Conservation (phyloP, 208 protist species). For the Crithidia expoeki region DNA sequence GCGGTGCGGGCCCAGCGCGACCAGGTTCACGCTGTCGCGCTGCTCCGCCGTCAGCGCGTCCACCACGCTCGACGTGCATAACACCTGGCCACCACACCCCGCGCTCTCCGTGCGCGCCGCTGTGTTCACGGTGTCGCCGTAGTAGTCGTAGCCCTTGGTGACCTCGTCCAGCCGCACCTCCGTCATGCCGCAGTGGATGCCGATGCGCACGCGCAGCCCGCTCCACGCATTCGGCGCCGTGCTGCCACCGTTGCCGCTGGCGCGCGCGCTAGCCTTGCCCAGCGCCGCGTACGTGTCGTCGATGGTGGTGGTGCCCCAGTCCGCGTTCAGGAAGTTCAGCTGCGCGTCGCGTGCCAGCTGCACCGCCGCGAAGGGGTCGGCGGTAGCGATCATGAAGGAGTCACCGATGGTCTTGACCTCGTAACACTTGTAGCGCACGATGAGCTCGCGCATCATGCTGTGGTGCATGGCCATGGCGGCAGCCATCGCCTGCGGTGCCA, state of each 20-base stretch:
- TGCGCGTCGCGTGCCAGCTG: slow-evolving; percentile 55
- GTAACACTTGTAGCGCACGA: slow-evolving; percentile 63
- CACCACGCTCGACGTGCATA: slow-evolving; percentile 51
- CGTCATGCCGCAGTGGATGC: too few relatives aligned
- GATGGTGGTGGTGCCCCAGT: slow-evolving; percentile 58
- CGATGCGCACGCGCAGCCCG: slow-evolving; percentile 60
- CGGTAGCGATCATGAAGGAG: slow-evolving; percentile 78
- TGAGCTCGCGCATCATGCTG: slow-evolving; percentile 51
- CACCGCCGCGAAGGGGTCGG: slow-evolving; percentile 39
- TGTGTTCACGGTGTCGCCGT: slow-evolving; percentile 79
- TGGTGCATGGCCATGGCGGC: too few relatives aligned
- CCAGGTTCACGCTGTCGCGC: slow-evolving; percentile 31
- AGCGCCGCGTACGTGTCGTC: slow-evolving; percentile 33
- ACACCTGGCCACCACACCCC: slow-evolving; percentile 78
- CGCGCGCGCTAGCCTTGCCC: too few relatives aligned
- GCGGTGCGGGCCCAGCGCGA: slow-evolving; percentile 36
- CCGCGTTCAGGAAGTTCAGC: slow-evolving; percentile 36
- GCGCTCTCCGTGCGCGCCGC: slow-evolving; percentile 76
- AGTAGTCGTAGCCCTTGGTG: slow-evolving; percentile 69
- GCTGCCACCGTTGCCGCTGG: slow-evolving; percentile 4
- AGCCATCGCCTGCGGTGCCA: slow-evolving; percentile 51
- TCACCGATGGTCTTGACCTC: slow-evolving; percentile 83
- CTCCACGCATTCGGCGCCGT: slow-evolving; percentile 37
- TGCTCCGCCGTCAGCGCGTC: slow-evolving; percentile 30
- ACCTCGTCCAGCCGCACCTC: slow-evolving; percentile 53